Evolutionary conservation across 2,329 filamentous ascomycete genomes (phyloP).

Genomic region (Ophiostoma australiae): DNA sequence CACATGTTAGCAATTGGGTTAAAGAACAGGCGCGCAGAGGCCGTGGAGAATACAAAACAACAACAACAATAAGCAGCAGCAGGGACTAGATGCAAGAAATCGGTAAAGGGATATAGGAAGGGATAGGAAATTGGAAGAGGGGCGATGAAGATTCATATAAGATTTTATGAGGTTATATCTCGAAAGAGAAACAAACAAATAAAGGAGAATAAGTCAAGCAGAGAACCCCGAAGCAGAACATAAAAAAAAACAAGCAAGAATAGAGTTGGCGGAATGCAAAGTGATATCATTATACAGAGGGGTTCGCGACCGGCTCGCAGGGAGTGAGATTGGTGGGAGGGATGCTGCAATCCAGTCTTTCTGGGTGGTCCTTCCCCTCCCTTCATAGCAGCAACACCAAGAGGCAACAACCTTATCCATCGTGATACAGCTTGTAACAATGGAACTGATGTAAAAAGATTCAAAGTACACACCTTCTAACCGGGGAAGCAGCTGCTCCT

Average conservation of each 20-base stretch:
- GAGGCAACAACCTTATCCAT: neutral
- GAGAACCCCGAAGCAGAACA: neutral
- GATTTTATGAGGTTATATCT: neutral
- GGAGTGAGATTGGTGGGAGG: slow-evolving; percentile 16
- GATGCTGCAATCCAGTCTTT: slow-evolving; percentile 16
- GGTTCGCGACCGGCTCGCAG: slow-evolving; percentile 9
- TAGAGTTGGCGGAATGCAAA: slow-evolving; percentile 7
- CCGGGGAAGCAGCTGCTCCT: slow-evolving; percentile 78
- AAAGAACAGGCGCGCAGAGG: neutral
- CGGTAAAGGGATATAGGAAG: slow-evolving; percentile 12
- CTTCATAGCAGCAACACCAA: slow-evolving; percentile 3
- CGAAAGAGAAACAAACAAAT: neutral
- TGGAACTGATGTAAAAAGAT: neutral
- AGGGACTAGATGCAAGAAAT: neutral
- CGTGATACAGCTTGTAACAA: neutral
- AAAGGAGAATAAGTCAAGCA: no score
- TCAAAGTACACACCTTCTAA: slow-evolving; percentile 64
- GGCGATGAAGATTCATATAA: neutral
- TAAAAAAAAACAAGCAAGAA: neutral
- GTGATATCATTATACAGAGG: neutral
- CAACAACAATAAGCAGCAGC: neutral
- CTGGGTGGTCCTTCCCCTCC: slow-evolving; percentile 4
- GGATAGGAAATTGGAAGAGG: slow-evolving; percentile 10
- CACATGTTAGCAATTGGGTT: neutral
- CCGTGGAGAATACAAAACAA: neutral